phyloP scores from a whole-genome alignment of 768 basidiomycete species.

The Crassisporium funariophilum region DNA sequence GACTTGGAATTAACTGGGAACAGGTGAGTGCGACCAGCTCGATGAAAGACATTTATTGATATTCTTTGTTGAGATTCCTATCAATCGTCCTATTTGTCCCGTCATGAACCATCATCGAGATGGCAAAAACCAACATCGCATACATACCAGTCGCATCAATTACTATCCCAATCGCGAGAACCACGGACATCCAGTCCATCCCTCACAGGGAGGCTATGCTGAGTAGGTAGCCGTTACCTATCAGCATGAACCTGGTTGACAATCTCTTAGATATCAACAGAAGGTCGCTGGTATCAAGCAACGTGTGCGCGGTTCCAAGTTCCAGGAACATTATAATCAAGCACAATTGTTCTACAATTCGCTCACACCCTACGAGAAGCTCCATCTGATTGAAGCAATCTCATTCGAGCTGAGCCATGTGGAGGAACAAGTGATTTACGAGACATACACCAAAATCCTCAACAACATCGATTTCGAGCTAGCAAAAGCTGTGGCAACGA shows the following conservation, averaged over 20 bases:
- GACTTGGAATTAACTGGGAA: slow-evolving; percentile 82
- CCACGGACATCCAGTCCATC: slow-evolving; percentile 47
- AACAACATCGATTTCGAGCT: slow-evolving; percentile 76
- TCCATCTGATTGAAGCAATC: slow-evolving; percentile 69
- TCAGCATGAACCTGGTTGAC: too few species aligned
- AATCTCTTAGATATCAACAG: slow-evolving; percentile 45
- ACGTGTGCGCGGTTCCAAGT: slow-evolving; percentile 69
- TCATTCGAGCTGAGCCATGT: slow-evolving; percentile 86
- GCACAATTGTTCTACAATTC: slow-evolving; percentile 86
- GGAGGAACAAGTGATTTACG: slow-evolving; percentile 72
- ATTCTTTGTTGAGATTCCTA: slow-evolving; percentile 57
- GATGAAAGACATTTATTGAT: not conserved
- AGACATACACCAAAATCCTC: slow-evolving; percentile 65
- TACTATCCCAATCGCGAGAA: slow-evolving; percentile 83
- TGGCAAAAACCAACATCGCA: slow-evolving; percentile 57
- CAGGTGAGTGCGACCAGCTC: slow-evolving; percentile 39
- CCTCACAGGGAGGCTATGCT: slow-evolving; percentile 55
- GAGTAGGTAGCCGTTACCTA: slow-evolving; percentile 53
- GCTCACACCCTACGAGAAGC: slow-evolving; percentile 63
- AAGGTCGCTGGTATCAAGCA: slow-evolving; percentile 56
- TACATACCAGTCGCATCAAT: slow-evolving; percentile 61
- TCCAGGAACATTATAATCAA: slow-evolving; percentile 78
- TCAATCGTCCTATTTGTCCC: slow-evolving; percentile 80
- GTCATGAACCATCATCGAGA: slow-evolving; percentile 71
- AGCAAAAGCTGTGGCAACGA: slow-evolving; percentile 65